A percentile compares a stretch with the other conserved stretches of the same genome.
These are phyloP conservation scores for Vigna hirtella DNA, from an alignment of 306 rosid species.

Conservation along the genomic window DNA sequence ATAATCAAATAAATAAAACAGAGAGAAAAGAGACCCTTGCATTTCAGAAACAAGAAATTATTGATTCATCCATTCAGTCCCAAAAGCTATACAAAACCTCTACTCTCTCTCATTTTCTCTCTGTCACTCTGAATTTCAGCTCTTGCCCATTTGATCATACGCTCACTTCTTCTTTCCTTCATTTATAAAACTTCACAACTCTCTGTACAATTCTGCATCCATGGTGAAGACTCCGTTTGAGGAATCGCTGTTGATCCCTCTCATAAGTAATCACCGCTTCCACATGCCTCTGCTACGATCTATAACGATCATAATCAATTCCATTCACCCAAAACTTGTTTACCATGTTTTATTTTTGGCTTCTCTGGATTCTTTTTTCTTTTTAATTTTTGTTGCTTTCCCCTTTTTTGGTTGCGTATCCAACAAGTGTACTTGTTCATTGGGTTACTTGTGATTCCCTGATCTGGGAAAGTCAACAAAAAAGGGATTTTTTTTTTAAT, in stretches of 20 bases:
- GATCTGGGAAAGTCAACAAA: constrained; percentile 50
- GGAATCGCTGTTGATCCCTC: constrained; percentile 54
- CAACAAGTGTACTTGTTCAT: constrained; percentile 45
- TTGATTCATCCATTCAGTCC: constrained; percentile 26
- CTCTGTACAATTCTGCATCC: constrained; percentile 51
- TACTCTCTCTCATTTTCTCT: not conserved
- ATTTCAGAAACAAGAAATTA: constrained; percentile 13
- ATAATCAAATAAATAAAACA: no score
- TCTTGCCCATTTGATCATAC: constrained; percentile 5
- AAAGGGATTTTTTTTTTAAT: constrained; percentile 31
- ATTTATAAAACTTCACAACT: not conserved
- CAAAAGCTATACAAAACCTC: not conserved
- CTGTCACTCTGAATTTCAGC: not conserved
- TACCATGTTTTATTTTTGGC: constrained; percentile 38
- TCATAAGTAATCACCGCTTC: constrained; percentile 71
- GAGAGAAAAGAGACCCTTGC: not conserved
- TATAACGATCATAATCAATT: constrained; percentile 61
- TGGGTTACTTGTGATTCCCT: constrained; percentile 42
- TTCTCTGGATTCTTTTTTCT: constrained; percentile 36
- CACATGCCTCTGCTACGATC: constrained; percentile 55
- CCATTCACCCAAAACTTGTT: constrained; percentile 47
- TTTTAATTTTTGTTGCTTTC: constrained; percentile 19
- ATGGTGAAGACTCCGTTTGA: constrained; percentile 45
- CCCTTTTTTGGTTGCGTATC: constrained; percentile 44
- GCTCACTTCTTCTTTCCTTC: constrained; percentile 38